Evolutionary conservation across 2,329 filamentous ascomycete species (phyloP).

Genomic region (Colletotrichum cordylinicola): DNA sequence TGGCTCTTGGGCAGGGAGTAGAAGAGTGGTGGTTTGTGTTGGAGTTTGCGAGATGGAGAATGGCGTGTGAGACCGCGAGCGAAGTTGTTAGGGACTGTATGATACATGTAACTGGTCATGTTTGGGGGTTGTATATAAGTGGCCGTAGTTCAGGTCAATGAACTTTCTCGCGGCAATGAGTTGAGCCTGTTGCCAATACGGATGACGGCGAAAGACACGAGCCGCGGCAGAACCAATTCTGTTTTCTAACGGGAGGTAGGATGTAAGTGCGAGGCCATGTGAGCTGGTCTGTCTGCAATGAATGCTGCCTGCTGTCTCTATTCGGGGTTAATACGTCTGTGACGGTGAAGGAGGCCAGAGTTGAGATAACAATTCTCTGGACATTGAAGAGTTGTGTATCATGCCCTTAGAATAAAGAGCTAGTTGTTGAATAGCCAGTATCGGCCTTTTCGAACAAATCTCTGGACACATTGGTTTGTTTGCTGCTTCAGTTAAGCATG

Average conservation of each 20-base stretch:
- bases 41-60: neutral
- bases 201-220: rapidly evolving
- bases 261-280: rapidly evolving
- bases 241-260: neutral
- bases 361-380: neutral
- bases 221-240: neutral
- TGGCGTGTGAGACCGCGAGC: too few species aligned
- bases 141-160: neutral
- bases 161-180: neutral
- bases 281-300: neutral
- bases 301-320: neutral
- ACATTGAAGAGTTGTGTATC: neutral
- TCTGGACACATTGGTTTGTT: neutral
- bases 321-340: rapidly evolving
- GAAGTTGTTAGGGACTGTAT: too few species aligned
- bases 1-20: neutral
- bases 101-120: neutral
- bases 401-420: rapidly evolving
- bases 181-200: neutral
- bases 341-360: neutral
- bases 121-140: neutral
- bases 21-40: neutral
- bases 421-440: neutral
- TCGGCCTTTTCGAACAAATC: neutral
- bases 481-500: neutral